A percentile compares a stretch with the other conserved stretches of the same genome.
These are phyloP conservation scores for Paramecium octaurelia DNA, from an alignment of 73 alveolate genomes.

Conservation along the genomic window DNA sequence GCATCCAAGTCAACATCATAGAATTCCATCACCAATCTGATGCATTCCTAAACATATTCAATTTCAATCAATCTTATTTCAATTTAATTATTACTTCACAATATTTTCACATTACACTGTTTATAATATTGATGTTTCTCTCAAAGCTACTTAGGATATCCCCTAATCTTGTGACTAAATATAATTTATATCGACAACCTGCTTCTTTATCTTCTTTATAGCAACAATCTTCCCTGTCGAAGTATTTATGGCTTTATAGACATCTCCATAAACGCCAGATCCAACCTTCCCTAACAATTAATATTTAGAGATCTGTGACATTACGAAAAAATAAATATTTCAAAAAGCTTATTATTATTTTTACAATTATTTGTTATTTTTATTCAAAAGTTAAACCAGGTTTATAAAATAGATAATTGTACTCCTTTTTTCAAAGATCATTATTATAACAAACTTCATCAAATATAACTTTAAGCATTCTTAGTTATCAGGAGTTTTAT, in stretches of 20 bases:
- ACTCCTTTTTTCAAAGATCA: neutral
- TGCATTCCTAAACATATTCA: conserved; percentile 4
- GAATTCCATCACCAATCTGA: conserved; percentile 32
- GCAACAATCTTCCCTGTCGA: conserved; percentile 92
- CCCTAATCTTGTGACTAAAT: neutral
- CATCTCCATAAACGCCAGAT: conserved; percentile 95
- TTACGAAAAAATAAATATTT: neutral
- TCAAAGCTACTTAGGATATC: neutral
- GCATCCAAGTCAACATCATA: conserved; percentile 20
- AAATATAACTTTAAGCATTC: neutral
- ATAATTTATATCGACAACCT: neutral
- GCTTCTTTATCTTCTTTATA: conserved; percentile 82
- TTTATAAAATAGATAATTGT: neutral
- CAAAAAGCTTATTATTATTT: neutral
- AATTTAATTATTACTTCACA: neutral
- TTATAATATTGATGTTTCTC: conserved; percentile 1
- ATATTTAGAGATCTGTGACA: neutral
- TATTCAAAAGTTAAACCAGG: neutral
- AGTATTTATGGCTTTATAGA: conserved; percentile 85
- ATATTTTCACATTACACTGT: neutral
- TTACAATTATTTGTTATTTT: neutral
- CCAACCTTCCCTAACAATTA: conserved; percentile 73
- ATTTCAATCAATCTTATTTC: neutral
- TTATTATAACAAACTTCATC: neutral
- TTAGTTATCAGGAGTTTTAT: too few species aligned